These are phyloP conservation scores for Carpinus fangiana DNA, from an alignment of 306 rosid genomes.

Conservation along the genomic window DNA sequence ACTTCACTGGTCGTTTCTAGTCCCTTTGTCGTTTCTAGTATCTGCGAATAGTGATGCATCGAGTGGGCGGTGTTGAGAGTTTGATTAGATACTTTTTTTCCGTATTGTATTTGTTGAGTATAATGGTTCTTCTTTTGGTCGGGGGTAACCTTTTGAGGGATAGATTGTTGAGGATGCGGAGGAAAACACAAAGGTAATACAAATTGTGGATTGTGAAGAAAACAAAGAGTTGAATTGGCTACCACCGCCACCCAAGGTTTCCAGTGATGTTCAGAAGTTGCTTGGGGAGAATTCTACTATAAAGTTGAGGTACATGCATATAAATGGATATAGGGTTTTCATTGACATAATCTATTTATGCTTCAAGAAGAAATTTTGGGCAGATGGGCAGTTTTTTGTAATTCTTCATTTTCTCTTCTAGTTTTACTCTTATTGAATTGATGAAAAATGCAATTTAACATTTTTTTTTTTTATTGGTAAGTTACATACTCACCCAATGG, in stretches of 20 bases:
- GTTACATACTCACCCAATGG: no score
- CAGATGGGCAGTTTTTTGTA: background rate
- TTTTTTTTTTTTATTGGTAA: background rate
- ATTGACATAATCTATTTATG: background rate
- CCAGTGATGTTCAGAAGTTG: constrained; percentile 16
- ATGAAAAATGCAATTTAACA: background rate
- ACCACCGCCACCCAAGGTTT: constrained; percentile 78
- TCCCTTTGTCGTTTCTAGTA: no score
- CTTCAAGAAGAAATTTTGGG: background rate
- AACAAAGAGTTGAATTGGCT: constrained; percentile 81
- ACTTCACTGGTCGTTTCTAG: no score
- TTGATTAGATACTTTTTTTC: background rate
- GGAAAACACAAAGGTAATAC: constrained; percentile 19
- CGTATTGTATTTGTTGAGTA: background rate
- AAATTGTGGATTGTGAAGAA: constrained; percentile 51
- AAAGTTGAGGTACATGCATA: constrained; percentile 57
- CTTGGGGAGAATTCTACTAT: constrained; percentile 64
- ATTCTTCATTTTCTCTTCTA: background rate
- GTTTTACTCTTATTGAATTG: background rate
- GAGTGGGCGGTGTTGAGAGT: no score
- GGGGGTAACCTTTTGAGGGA: constrained; percentile 11
- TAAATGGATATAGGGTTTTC: background rate
- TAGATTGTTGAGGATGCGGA: constrained; percentile 46
- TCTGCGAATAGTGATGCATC: no score
- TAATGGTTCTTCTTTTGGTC: background rate